These are phyloP conservation scores for Auricularia sp. DNA, from an alignment of 768 basidiomycete species.

Conservation along the genomic window DNA sequence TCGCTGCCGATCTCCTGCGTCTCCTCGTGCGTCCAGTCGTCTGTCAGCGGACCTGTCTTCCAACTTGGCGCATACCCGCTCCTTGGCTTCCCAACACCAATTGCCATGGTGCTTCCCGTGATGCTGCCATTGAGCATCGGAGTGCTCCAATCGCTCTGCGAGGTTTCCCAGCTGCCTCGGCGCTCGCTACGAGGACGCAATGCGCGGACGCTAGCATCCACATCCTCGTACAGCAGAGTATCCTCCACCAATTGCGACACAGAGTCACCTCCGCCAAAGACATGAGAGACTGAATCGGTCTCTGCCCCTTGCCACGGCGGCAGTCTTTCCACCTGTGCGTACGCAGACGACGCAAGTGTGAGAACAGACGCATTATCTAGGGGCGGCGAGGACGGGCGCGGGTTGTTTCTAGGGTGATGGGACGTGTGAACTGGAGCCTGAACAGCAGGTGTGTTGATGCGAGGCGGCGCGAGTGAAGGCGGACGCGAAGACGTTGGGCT, in stretches of 20 bases:
- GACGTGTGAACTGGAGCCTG: conserved; percentile 84
- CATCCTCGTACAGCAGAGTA: conserved; percentile 44
- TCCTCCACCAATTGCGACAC: conserved; percentile 62
- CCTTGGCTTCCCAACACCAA: conserved; percentile 34
- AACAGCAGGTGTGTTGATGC: conserved; percentile 22
- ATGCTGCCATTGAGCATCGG: conserved; percentile 29
- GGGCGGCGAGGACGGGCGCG: conserved; percentile 83
- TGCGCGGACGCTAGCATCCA: conserved; percentile 85
- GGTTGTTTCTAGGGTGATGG: conserved; percentile 95
- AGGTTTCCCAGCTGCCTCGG: conserved; percentile 87
- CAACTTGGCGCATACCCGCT: conserved; percentile 54
- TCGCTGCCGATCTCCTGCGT: conserved; percentile 8
- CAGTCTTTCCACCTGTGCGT: conserved; percentile 31
- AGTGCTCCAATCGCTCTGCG: conserved; percentile 82
- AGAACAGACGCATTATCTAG: conserved; percentile 86
- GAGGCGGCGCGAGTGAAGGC: conserved; percentile 23
- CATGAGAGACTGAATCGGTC: neutral
- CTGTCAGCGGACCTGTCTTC: conserved; percentile 44
- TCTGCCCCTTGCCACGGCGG: conserved; percentile 1
- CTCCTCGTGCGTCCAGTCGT: conserved; percentile 16
- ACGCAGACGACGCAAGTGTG: conserved; percentile 90
- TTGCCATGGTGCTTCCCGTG: conserved; percentile 33
- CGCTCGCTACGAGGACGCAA: conserved; percentile 77
- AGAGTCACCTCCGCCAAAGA: conserved; percentile 36
- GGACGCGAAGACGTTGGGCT: conserved; percentile 36